Evolutionary conservation across 345 rosid species (phyloP), one percentile per base, ranked within the genome.

Genomic region (Brassica carinata): DNA sequence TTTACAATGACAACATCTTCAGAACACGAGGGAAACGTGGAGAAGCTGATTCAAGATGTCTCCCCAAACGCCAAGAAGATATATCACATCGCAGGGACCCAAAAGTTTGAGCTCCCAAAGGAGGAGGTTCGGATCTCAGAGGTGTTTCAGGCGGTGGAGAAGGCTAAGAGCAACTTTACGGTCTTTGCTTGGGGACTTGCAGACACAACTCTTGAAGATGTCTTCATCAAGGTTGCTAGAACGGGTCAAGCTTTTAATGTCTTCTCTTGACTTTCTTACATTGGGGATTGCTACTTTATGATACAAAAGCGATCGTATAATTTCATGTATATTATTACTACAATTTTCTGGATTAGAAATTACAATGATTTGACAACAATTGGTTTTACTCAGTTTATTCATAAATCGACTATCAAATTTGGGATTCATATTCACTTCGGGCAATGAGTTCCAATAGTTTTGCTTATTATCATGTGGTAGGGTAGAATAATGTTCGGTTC

Each of bases 141-240:
- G 8, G 97, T 94, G 17, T 93, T 94, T 80, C 79, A 83, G 58
- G 98, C 92, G 7, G 97, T 94, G 26, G 98, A 89, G 85, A 85
- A 83, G 67, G 98, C 97, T 0, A 94, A 94, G 85, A 84, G 86
- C 69, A 87, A 80, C 79, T 96, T 92, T 74, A 77, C 87, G 0
- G 97, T 96, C 74, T 89, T 84, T 2, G 97, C 99, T 10, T 96
- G 99, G 99, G 99, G 97, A 69, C 81, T 96, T 53, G 90, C 97
- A 0, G 97, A 94, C 83, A 89, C 98, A 79, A 93, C 95, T 68
- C 86, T 96, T 66, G 98, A 96, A 84, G 99, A 96, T 85, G 98
- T 96, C 48, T 94, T 94, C 88, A 92, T 94, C 85, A 96, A 96
- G 88, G 98, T 94, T 78, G 97, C 97, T 9, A 86, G 82, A 4